Evolutionary conservation across 2,329 filamentous ascomycete species (phyloP), one percentile per base, ranked within the genome.

Genomic region (Exophiala xenobiotica): DNA sequence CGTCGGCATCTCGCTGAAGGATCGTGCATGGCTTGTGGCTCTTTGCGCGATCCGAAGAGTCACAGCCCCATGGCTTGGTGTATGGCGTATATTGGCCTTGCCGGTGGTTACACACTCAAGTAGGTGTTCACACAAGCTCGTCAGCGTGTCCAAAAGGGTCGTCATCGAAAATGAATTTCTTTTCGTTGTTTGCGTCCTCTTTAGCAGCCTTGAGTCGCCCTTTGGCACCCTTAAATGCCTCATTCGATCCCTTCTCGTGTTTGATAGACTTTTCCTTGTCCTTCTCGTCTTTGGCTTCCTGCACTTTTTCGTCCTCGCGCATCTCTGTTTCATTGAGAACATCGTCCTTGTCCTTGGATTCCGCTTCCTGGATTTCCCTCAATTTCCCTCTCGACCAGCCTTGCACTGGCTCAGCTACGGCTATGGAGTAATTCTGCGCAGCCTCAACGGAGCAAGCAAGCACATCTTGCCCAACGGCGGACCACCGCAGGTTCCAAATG

Each of bases 381-480:
- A 35, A 9, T 35, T 48, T 37, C 16, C 31, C 33, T 18, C 14
- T 27, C 26, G 33, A 29, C 9, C n/a, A 18, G 9, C 45, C 45
- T 6, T 48, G 20, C 14, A 39, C 16, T 38, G 45, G 45, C 18
- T 29, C 27, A 29, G 26, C 31, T 14, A 41, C 24, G 14, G 33
- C 37, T 11, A 48, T 48, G 12, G 42, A 46, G 23, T 48, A 48
- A 16, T 48, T 48, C 14, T 39, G 45, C 3, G 45, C 45, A 40
- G 45, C 45, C 35, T 48, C 45, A 12, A 48, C 33, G 8, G 45
- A 33, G 27, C 45, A 48, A 33, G 45, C 27, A 27, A 39, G 24
- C 6, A 48, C 45, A 26, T 48, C 45, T 16, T 48, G 31, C 14
- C 18, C 33, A 12, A 48, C 45, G 18, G 45, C 45, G 4, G 45